Evolutionary conservation across 257 asterid genomes (phyloP), one percentile per base, ranked within the genome.

Genomic region (Avicennia marina): DNA sequence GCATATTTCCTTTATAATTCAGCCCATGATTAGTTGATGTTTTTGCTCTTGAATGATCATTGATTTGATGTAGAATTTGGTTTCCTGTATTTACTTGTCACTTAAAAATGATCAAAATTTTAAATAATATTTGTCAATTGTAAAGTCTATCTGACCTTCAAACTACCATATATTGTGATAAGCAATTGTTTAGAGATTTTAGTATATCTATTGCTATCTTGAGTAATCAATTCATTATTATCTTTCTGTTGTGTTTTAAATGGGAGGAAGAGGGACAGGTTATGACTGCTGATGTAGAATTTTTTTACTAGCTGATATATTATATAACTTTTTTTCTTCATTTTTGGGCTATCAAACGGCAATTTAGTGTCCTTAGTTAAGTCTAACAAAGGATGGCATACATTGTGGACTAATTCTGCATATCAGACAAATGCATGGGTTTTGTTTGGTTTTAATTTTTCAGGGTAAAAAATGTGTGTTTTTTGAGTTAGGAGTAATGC

Each of bases 251-350:
- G 40, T n/a, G n/a, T 26, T 44, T 15, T 18, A 20, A 21, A 43
- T 32, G 58, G 26, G 29, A 20, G n/a, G 39, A 27, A 41, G 11
- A 41, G 36, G 11, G 32, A 16, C n/a, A 13, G 5, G 38, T 46
- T 44, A 40, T 42, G 26, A 62, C 4, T 10, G 44, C 34, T 55
- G 26, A 31, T 34, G 40, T 68, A 56, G 48, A 38, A 16, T 56
- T 15, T 49, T 57, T 13, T 18, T 25, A 22, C 64, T 22, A 26
- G 12, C 11, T 6, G 26, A 4, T 42, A 17, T 29, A 53, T 29
- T 29, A n/a, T n/a, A n/a, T n/a, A n/a, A n/a, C n/a, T n/a, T n/a
- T n/a, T n/a, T n/a, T n/a, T n/a, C n/a, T n/a, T n/a, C n/a, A n/a
- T n/a, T n/a, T n/a, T n/a, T n/a, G n/a, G n/a, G n/a, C n/a, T n/a